Evolutionary conservation across 2,329 filamentous ascomycete species (phyloP), one percentile per base, ranked within the genome.

Genomic region (Paracamarosporium sp.): DNA sequence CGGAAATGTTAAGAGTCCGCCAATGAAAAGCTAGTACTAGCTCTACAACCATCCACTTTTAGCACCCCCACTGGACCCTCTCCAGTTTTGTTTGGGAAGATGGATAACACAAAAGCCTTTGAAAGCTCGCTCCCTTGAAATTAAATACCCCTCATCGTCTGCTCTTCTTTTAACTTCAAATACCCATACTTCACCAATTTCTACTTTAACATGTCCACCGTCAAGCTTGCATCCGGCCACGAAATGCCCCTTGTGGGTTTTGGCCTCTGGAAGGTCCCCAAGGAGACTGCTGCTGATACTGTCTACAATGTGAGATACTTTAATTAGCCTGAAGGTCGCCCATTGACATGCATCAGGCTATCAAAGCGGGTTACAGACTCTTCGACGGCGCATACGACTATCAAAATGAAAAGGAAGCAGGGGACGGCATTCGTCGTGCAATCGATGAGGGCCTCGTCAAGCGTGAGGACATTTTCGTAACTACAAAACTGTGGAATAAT

Each of bases 401-500:
- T 51, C 58, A 63, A 31, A 68, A 69, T 52, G 61, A 69, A 50
- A 63, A 63, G 33, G 64, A 65, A 30, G 58, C 60, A 36, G 65
- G 63, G 27, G 46, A 63, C 36, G 65, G 62, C 44, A 63, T 69
- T 55, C 48, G 31, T 11, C 60, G 60, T n/a, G 62, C 65, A 4
- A 65, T 67, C 46, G 52, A 53, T 2, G 64, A 67, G 17, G 59
- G 59, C 24, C 86, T 88, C 59, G 62, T 68, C n/a, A 66, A 66
- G 55, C 64, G 65, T 12, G 25, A 90, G 78, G 91, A 96, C 15
- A 89, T 96, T 73, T 96, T 96, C 86, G 86, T 96, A 73, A 91
- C 92, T 62, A 92, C 90, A 76, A 96, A 96, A 83, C 88, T 96
- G 57, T 96, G 92, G 92, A 92, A 93, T 81, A 88, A 88, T 68